These are phyloP conservation scores for Fonsecaea pedrosoi DNA, from an alignment of 2,329 filamentous ascomycete genomes.

Conservation along the genomic window DNA sequence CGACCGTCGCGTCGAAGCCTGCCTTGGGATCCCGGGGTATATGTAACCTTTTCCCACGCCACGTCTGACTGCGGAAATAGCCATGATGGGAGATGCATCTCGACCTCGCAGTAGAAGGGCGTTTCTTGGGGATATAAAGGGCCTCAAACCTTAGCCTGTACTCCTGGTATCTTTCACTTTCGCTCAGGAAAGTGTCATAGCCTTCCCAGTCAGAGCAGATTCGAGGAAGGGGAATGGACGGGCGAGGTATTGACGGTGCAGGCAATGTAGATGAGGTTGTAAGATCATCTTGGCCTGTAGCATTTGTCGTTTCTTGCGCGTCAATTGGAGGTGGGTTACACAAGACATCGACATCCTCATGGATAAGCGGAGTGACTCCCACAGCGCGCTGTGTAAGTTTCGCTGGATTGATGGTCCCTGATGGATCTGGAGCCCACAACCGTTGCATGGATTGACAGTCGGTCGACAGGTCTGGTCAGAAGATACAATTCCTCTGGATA, in stretches of 20 bases:
- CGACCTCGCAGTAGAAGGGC: neutral
- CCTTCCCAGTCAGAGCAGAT: neutral
- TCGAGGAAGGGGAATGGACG: neutral
- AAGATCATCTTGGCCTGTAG: neutral
- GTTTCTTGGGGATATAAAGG: neutral
- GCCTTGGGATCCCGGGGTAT: neutral
- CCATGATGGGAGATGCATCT: neutral
- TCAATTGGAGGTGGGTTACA: neutral
- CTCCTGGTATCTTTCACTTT: neutral
- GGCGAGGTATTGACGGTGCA: neutral
- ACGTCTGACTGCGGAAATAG: neutral
- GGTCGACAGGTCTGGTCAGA: neutral
- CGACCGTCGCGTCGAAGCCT: neutral
- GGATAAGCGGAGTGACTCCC: neutral
- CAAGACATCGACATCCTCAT: neutral
- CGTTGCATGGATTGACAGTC: neutral
- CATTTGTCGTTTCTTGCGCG: neutral
- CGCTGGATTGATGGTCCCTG: constrained; percentile 1
- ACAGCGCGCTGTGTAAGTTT: neutral
- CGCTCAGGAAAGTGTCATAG: neutral
- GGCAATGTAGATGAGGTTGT: neutral
- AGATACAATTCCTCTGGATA: neutral
- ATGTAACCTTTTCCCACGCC: neutral
- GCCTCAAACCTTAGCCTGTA: neutral
- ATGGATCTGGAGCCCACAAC: neutral